Evolutionary conservation across 2,329 filamentous ascomycete species (phyloP), one percentile per base, ranked within the genome.

Genomic region (Alternaria ethzedia): DNA sequence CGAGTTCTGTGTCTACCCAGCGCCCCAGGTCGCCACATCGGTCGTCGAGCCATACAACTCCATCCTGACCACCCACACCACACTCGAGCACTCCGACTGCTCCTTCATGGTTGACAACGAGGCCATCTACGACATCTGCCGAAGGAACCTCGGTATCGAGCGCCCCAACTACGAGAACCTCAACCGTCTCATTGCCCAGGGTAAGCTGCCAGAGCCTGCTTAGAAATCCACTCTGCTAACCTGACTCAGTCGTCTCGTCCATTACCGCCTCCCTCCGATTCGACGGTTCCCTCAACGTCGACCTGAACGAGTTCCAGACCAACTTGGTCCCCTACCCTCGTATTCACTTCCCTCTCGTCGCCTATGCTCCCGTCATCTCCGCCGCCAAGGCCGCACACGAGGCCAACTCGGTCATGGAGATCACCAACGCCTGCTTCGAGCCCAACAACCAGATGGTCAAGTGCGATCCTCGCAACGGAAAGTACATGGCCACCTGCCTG

Each of bases 391-490:
- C 94, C 75, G 91, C 93, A 64, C 95, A 99, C 87, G 95, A 99
- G 88, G 90, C 94, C 87, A 97, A 97, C 90, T 96, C 93, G 26
- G 95, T 98, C 72, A 91, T 94, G 85, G 96, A 98, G 87, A 97
- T 98, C 87, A 96, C 93, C 83, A 96, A 95, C 90, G 93, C 93
- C 72, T 98, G 95, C 91, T 99, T 99, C 86, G 95, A 99, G 89
- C 94, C 95, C 76, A 92, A 97, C 90, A 97, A 97, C 90, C 95
- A 99, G 91, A 99, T 99, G 95, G 95, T 99, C 82, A 97, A 97
- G 89, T 99, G 95, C 81, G 96, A 99, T 82, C 95, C 95, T 75
- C 94, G 94, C 80, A 94, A 96, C 83, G 95, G 95, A 84, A 99
- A 99, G 89, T 99, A 99, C 89, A 99, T 99, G 95, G 95, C 95